phyloP scores from a whole-genome alignment of 2,329 filamentous ascomycete species.

The Thyridium curvatum region DNA sequence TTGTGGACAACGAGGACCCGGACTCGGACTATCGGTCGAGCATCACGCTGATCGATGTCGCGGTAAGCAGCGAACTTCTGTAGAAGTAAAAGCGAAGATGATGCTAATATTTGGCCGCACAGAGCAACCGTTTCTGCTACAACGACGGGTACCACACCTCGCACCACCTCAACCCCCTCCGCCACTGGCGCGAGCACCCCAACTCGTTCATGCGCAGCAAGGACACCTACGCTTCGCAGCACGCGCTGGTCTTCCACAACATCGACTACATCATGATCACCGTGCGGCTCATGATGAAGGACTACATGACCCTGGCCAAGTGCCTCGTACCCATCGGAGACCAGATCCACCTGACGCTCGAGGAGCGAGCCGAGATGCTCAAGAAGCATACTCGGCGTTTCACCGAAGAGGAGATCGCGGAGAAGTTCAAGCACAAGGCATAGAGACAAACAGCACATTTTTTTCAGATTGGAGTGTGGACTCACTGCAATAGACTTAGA shows the following conservation, averaged over 20 bases:
- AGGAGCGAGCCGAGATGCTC: slow-evolving; percentile 58
- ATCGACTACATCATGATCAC: slow-evolving; percentile 79
- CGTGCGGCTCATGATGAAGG: slow-evolving; percentile 58
- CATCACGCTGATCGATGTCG: slow-evolving; percentile 72
- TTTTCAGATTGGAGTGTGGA: too few relatives aligned
- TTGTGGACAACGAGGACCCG: slow-evolving; percentile 69
- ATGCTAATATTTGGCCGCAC: slow-evolving; percentile 1
- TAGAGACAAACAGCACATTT: too few relatives aligned
- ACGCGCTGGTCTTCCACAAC: slow-evolving; percentile 71
- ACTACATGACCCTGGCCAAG: slow-evolving; percentile 63
- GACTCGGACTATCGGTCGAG: slow-evolving; percentile 74
- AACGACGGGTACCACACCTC: slow-evolving; percentile 81
- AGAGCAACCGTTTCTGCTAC: slow-evolving; percentile 79
- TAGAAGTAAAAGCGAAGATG: not conserved
- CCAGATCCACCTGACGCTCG: slow-evolving; percentile 60
- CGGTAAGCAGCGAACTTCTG: slow-evolving; percentile 47
- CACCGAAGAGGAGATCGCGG: slow-evolving; percentile 54
- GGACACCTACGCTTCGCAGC: slow-evolving; percentile 56
- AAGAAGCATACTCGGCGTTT: slow-evolving; percentile 60
- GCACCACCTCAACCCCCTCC: slow-evolving; percentile 70
- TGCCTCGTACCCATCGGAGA: slow-evolving; percentile 67
- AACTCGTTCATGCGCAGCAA: slow-evolving; percentile 66
- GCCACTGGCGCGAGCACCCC: slow-evolving; percentile 79
- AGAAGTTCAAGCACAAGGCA: slow-evolving; percentile 38
- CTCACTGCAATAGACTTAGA: too few relatives aligned